phyloP scores from a whole-genome alignment of 1,284 basidiomycete genomes.

The Bjerkandera adusta region DNA sequence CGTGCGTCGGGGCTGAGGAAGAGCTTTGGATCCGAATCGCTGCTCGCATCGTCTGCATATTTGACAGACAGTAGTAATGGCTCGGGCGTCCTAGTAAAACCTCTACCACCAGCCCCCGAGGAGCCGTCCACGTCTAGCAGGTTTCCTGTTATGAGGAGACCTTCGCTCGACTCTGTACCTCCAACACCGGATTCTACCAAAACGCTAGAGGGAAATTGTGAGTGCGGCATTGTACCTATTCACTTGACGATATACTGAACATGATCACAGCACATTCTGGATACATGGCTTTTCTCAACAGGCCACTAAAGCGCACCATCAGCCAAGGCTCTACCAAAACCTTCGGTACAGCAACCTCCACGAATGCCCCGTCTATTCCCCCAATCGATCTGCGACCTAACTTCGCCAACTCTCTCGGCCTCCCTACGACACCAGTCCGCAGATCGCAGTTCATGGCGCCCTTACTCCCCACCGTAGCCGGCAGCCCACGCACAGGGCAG shows the following conservation, averaged over 20 bases:
- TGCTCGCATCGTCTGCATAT: slow-evolving; percentile 17
- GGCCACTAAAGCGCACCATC: slow-evolving; percentile 52
- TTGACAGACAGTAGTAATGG: slow-evolving; percentile 23
- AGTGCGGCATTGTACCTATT: slow-evolving; percentile 4
- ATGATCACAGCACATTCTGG: slow-evolving; percentile 4
- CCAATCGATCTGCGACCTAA: slow-evolving; percentile 55
- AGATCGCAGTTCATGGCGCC: slow-evolving; percentile 30
- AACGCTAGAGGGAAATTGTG: slow-evolving; percentile 21
- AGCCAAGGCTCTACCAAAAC: slow-evolving; percentile 59
- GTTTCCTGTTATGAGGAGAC: slow-evolving; percentile 20
- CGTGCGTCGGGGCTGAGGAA: slow-evolving; percentile 1
- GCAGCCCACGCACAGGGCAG: slow-evolving; percentile 22
- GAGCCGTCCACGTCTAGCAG: slow-evolving; percentile 29
- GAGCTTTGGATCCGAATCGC: slow-evolving; percentile 24
- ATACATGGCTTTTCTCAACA: slow-evolving; percentile 45
- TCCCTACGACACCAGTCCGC: slow-evolving; percentile 22
- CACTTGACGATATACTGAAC: not conserved
- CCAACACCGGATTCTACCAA: slow-evolving; percentile 30
- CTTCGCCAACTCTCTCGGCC: slow-evolving; percentile 44
- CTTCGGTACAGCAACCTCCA: slow-evolving; percentile 41
- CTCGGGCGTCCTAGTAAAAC: slow-evolving; percentile 11
- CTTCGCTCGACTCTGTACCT: slow-evolving; percentile 28
- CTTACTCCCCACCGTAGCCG: slow-evolving; percentile 27
- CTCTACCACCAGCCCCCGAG: not conserved
- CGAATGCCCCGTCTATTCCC: slow-evolving; percentile 46